A percentile compares a stretch with the other conserved stretches of the same genome.
Conservation (phyloP, 352 stramenopile species). For the Phytophthora pseudosyringae region DNA sequence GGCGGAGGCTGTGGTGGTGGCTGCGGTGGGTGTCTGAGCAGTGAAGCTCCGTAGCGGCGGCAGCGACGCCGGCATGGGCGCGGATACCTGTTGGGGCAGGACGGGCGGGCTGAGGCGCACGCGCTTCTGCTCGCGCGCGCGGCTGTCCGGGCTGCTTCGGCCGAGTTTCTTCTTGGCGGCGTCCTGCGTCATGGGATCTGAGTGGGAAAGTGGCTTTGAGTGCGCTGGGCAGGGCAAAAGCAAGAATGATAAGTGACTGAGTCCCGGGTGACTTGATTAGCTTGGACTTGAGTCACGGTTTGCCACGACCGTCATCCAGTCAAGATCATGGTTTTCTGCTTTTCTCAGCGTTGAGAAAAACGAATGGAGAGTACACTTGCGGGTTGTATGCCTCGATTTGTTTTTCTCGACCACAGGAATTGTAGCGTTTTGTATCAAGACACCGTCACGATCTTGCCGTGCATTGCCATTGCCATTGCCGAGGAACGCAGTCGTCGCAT, state of each 20-base stretch:
- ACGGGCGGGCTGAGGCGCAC: slow-evolving; percentile 32
- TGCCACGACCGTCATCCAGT: neutral
- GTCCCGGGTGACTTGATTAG: too few species aligned
- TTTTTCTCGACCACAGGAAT: neutral
- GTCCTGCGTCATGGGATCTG: slow-evolving; percentile 19
- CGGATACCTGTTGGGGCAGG: slow-evolving; percentile 4
- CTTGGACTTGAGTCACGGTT: too few species aligned
- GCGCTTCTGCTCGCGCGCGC: slow-evolving; percentile 25
- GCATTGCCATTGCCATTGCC: too few species aligned
- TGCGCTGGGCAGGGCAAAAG: slow-evolving; percentile 3
- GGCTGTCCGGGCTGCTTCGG: slow-evolving; percentile 2
- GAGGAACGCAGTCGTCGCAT: neutral
- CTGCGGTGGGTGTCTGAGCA: neutral
- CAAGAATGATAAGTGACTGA: slow-evolving; percentile 1
- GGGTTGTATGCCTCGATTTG: neutral
- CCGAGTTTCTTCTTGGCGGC: slow-evolving; percentile 16
- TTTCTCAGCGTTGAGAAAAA: slow-evolving; percentile 3
- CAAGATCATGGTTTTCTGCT: neutral
- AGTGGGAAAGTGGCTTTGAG: neutral
- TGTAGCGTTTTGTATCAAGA: slow-evolving; percentile 15
- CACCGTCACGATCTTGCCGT: neutral
- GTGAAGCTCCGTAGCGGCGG: slow-evolving; percentile 17
- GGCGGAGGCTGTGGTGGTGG: neutral
- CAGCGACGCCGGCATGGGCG: neutral
- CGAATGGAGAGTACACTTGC: neutral